Evolutionary conservation across 306 rosid genomes (phyloP).

Genomic region (Morella rubra): DNA sequence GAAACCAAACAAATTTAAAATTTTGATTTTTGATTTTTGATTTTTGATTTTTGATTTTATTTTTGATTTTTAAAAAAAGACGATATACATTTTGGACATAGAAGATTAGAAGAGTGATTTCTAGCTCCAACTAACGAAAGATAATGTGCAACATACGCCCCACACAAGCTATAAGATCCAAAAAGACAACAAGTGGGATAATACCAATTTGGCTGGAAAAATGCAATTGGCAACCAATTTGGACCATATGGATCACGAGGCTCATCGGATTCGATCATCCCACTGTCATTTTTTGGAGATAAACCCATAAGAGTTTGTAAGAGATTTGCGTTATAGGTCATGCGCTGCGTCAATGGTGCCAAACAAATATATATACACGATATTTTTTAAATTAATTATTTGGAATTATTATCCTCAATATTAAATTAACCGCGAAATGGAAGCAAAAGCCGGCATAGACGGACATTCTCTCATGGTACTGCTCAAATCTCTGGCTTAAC

Average conservation of each 20-base stretch:
- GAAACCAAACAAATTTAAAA: too few species aligned
- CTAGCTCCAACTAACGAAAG: too few species aligned
- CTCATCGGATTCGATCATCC: too few species aligned
- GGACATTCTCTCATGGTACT: conserved; percentile 48
- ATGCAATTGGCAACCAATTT: too few species aligned
- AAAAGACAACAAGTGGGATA: neutral
- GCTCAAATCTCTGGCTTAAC: too few species aligned
- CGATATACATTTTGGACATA: too few species aligned
- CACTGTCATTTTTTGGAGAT: neutral
- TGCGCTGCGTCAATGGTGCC: neutral
- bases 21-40: too few species aligned
- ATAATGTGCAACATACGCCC: neutral
- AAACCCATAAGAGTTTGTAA: neutral
- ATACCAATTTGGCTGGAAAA: neutral
- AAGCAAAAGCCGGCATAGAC: conserved; percentile 47
- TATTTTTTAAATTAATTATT: conserved; percentile 9
- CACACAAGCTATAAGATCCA: neutral
- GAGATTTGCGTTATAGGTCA: neutral
- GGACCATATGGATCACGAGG: too few species aligned
- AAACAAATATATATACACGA: neutral
- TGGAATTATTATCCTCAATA: conserved; percentile 23
- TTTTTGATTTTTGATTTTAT: too few species aligned
- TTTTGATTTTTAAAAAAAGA: too few species aligned
- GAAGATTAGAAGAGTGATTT: too few species aligned
- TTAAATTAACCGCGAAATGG: conserved; percentile 25